Base-by-base conservation (phyloP, 139 green algal species). In the Chlamydomonas incerta region DNA sequence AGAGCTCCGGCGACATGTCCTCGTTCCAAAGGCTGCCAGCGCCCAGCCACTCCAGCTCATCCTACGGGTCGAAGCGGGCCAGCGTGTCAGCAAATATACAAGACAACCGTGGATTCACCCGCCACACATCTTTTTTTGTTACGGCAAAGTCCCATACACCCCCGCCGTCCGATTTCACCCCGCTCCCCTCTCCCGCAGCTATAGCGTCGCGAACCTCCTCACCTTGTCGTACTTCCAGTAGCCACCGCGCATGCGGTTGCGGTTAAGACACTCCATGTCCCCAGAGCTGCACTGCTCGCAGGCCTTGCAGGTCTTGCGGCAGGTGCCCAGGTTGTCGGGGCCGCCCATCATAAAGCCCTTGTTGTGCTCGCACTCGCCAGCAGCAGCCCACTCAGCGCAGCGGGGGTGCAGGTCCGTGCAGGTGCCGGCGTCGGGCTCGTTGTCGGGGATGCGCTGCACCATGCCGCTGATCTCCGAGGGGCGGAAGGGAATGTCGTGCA, bases 301-400 rank as follows among this genome's bases (percentile, higher is more conserved):
- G 0, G 23, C 14, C 0, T 72, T 50, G 72, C 90, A 93, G 17
- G 73, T 35, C 70, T 65, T 85, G 21, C 72, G 66, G 82, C 90
- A 93, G 13, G 66, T 60, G 13, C 90, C 90, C 3, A 69, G 37
- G 37, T n/a, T 71, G 14, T 72, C 71, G 13, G 31, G 10, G 63
- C 83, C 84, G n/a, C 90, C 90, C n/a, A 88, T 71, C 91, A 95
- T 95, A 83, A 88, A 95, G 14, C 60, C 70, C 8, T 63, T n/a
- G 82, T 95, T 95, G 34, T 87, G 86, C 70, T 79, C 4, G 66
- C 92, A 95, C 83, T 93, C 90, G n/a, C 92, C 92, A 0, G 31
- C n/a, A 1, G 50, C 62, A 0, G 92, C 90, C 92, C 92, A 95
- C 0, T 85, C 70, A 1, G 65, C 34, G 74, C 91, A 93, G 28